Conservation (phyloP, 2,329 filamentous ascomycete genomes). For the Amauroascus niger region DNA sequence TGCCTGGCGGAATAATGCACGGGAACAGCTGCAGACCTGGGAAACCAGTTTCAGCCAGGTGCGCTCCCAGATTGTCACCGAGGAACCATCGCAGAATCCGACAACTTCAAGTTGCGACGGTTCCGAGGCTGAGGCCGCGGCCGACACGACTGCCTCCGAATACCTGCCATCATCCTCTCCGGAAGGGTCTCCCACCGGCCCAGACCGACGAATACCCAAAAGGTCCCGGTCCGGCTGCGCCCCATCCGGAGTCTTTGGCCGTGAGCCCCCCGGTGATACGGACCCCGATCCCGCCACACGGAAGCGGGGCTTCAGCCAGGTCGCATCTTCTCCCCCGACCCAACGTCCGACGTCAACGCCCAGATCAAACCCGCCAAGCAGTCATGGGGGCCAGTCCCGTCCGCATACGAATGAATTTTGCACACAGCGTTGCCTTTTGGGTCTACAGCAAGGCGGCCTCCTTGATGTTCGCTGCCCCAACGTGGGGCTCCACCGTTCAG, state of each 20-base stretch:
- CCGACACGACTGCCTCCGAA: background rate
- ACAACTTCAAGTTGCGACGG: background rate
- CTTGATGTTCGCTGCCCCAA: conserved; percentile 25
- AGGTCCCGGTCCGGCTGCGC: background rate
- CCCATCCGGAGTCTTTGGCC: background rate
- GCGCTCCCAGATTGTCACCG: conserved; percentile 18
- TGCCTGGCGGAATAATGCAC: conserved; percentile 19
- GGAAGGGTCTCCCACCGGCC: background rate
- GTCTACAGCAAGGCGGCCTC: conserved; percentile 17
- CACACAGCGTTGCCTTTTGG: conserved; percentile 24
- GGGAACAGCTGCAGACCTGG: conserved; percentile 18
- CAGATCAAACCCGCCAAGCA: background rate
- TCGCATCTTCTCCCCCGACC: conserved; percentile 19
- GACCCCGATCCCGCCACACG: conserved; percentile 17
- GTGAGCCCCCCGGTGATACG: no score
- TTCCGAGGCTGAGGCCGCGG: background rate
- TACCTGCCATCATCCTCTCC: background rate
- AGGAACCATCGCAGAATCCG: background rate
- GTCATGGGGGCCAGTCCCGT: conserved; percentile 7
- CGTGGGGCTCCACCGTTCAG: conserved; percentile 17
- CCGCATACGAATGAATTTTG: conserved; percentile 21
- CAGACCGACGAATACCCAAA: background rate
- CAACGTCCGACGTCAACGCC: conserved; percentile 14
- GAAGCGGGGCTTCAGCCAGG: conserved; percentile 22
- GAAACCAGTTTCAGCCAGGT: conserved; percentile 19